phyloP scores from a whole-genome alignment of 2,329 filamentous ascomycete species.

The Sodiomyces alkalinus region DNA sequence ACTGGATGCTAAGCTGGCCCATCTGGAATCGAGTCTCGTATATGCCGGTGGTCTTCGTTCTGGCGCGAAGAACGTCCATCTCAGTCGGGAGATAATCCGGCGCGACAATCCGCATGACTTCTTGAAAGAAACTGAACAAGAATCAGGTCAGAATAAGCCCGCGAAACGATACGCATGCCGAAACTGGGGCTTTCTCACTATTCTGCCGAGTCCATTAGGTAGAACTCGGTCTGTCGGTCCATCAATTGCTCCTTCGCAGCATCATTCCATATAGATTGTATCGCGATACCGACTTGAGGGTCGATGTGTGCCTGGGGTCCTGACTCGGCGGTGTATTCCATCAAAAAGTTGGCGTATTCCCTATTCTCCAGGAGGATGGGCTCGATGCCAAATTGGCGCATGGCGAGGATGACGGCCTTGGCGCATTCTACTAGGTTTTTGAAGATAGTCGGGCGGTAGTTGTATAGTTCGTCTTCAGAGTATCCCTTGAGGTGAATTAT shows the following conservation, averaged over 20 bases:
- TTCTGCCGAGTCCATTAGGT: slow-evolving; percentile 96
- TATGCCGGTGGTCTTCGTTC: slow-evolving; percentile 97
- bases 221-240: slow-evolving; percentile 94
- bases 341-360: slow-evolving; percentile 62
- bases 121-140: slow-evolving; percentile 76
- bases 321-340: slow-evolving; percentile 79
- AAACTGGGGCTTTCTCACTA: slow-evolving; percentile 76
- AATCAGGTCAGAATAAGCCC: no score
- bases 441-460: slow-evolving; percentile 93
- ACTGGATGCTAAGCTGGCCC: slow-evolving; percentile 98
- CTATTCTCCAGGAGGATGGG: slow-evolving; percentile 57
- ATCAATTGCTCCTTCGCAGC: slow-evolving; percentile 68
- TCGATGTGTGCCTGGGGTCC: slow-evolving; percentile 80
- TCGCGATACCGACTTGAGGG: slow-evolving; percentile 62
- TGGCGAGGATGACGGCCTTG: slow-evolving; percentile 80
- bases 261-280: slow-evolving; percentile 82
- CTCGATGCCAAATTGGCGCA: slow-evolving; percentile 81
- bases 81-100: slow-evolving; percentile 84
- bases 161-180: no score
- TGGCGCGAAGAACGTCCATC: slow-evolving; percentile 83
- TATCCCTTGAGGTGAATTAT: slow-evolving; percentile 99
- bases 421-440: slow-evolving; percentile 97
- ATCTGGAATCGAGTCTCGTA: slow-evolving; percentile 98
- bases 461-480: slow-evolving; percentile 78
- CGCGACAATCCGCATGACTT: slow-evolving; percentile 70